Percentiles rank a stretch among this genome's conserved stretches.
These are phyloP conservation scores for Austroboletus festivus DNA, from an alignment of 768 basidiomycete species.

Conservation along the genomic window DNA sequence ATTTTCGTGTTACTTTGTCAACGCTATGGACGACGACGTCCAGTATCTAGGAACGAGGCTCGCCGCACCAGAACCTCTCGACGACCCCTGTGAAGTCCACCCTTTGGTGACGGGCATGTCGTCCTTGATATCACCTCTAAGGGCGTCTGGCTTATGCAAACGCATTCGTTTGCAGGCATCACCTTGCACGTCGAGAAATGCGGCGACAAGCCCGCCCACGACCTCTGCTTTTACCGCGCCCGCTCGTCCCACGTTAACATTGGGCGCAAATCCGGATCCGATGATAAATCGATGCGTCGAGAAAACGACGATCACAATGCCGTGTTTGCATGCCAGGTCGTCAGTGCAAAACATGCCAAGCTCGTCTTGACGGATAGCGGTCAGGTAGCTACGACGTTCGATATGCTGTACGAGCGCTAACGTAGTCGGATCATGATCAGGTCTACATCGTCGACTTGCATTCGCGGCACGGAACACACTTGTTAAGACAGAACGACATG, in stretches of 20 bases:
- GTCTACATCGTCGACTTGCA: conserved; percentile 66
- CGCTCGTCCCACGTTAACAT: conserved; percentile 54
- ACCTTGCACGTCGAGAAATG: conserved; percentile 55
- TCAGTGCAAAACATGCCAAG: conserved; percentile 77
- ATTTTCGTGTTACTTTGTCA: background rate
- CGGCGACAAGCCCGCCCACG: conserved; percentile 42
- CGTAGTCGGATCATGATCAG: conserved; percentile 34
- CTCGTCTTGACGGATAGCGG: conserved; percentile 70
- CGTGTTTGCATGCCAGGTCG: conserved; percentile 73
- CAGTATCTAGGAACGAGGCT: conserved; percentile 51
- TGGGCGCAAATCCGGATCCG: conserved; percentile 60
- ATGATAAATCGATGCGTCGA: conserved; percentile 37
- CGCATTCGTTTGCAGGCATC: conserved; percentile 44
- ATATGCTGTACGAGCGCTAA: conserved; percentile 19
- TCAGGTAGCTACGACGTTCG: conserved; percentile 44
- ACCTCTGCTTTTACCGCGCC: conserved; percentile 51
- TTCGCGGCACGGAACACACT: conserved; percentile 76
- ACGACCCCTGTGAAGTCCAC: conserved; percentile 24
- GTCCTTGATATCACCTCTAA: conserved; percentile 8
- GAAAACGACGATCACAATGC: conserved; percentile 47
- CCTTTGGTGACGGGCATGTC: conserved; percentile 45
- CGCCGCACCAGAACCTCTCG: conserved; percentile 29
- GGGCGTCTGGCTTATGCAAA: conserved; percentile 3
- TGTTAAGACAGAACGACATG: conserved; percentile 52
- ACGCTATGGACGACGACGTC: conserved; percentile 58